Percentiles rank a stretch among this genome's conserved stretches.
phyloP scores from a whole-genome alignment of 2,329 filamentous ascomycete genomes.

The Pseudogymnoascus sp. region DNA sequence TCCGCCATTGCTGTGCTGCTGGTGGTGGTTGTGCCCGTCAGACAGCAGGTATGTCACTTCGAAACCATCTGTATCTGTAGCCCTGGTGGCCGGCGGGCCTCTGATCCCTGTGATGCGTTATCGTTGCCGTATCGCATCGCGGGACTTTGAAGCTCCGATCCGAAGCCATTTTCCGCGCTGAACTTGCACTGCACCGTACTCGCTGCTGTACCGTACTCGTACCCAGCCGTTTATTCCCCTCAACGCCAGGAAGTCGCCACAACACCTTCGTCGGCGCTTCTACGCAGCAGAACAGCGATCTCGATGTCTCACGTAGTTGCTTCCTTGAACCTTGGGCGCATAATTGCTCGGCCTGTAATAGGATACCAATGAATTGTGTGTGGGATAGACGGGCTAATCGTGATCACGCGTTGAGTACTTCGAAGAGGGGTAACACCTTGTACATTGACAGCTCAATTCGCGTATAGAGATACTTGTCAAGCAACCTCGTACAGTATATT shows the following conservation, averaged over 20 bases:
- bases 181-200: not conserved
- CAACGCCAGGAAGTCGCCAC: not conserved
- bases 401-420: slow-evolving; percentile 5
- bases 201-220: not conserved
- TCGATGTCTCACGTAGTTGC: not conserved
- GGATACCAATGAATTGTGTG: not conserved
- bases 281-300: not conserved
- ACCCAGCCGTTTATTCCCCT: not conserved
- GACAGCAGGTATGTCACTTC: not conserved
- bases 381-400: not conserved
- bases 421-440: not conserved
- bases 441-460: not conserved
- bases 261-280: not conserved
- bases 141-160: not conserved
- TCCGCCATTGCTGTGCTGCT: slow-evolving; percentile 43
- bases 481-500: not conserved
- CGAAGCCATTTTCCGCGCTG: not conserved
- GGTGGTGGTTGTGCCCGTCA: not conserved
- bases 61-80: not conserved
- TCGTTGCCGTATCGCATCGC: slow-evolving; percentile 3
- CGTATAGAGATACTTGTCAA: not conserved
- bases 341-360: not conserved
- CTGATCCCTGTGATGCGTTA: not conserved
- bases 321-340: not conserved
- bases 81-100: not conserved